phyloP scores from a whole-genome alignment of 306 rosid species.

The Oemleria cerasiformis region DNA sequence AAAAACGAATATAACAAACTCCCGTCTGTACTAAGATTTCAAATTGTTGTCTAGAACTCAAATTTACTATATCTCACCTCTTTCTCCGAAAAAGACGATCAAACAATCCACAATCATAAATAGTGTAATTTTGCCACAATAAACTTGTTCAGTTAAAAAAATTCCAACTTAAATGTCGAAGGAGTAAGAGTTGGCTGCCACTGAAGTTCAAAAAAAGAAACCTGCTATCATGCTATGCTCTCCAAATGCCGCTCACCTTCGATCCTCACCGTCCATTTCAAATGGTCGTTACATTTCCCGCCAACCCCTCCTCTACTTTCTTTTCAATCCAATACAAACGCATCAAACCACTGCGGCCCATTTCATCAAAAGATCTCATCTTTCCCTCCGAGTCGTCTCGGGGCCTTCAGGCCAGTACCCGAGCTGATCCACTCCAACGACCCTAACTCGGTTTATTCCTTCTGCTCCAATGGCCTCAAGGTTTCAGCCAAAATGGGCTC shows the following conservation, averaged over 20 bases:
- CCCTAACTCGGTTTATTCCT: conserved; percentile 27
- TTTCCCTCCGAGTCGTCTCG: conserved; percentile 27
- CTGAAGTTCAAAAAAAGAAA: background rate
- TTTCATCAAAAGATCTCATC: conserved; percentile 1
- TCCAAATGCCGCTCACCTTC: conserved; percentile 25
- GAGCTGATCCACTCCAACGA: conserved; percentile 36
- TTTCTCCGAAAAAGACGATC: too few relatives aligned
- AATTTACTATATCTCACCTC: too few relatives aligned
- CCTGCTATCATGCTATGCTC: conserved; percentile 19
- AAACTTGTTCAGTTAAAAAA: too few relatives aligned
- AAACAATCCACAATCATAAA: too few relatives aligned
- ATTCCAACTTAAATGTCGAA: too few relatives aligned
- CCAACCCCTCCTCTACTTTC: conserved; percentile 17
- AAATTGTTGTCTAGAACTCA: too few relatives aligned
- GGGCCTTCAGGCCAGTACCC: conserved; percentile 26
- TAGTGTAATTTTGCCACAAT: too few relatives aligned
- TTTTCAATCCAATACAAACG: conserved; percentile 17
- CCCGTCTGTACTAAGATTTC: too few relatives aligned
- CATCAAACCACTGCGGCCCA: conserved; percentile 24
- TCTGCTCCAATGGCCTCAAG: conserved; percentile 55
- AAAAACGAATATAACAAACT: too few relatives aligned
- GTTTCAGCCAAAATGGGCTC: conserved; percentile 45
- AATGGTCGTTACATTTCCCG: conserved; percentile 34
- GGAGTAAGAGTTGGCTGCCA: too few relatives aligned
- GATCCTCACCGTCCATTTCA: conserved; percentile 34